Evolutionary conservation across 2,329 filamentous ascomycete species (phyloP).

Genomic region (Xylariaceae sp.): DNA sequence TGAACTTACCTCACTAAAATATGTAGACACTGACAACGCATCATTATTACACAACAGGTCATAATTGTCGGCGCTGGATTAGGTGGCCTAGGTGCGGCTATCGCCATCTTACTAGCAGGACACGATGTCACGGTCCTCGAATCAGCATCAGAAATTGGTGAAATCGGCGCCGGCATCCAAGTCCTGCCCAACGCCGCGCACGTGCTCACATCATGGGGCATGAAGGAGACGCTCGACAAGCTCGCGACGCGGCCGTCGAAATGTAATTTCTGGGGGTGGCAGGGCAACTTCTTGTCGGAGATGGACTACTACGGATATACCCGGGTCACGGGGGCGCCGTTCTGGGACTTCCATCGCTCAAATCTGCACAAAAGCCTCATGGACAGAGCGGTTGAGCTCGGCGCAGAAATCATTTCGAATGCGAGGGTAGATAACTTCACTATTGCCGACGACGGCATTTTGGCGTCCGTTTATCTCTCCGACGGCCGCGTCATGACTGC

Average conservation of each 20-base stretch:
- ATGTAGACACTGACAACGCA: no score
- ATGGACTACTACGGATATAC: constrained; percentile 45
- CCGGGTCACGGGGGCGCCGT: constrained; percentile 36
- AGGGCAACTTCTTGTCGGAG: constrained; percentile 43
- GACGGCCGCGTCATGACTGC: constrained; percentile 35
- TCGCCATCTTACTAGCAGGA: constrained; percentile 41
- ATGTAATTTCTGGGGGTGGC: constrained; percentile 51
- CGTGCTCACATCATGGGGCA: constrained; percentile 46
- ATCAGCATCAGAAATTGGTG: constrained; percentile 41
- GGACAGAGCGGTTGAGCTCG: constrained; percentile 44
- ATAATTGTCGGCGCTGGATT: constrained; percentile 54
- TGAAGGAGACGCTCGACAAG: constrained; percentile 37
- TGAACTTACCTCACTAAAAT: no score
- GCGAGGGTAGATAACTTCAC: constrained; percentile 41
- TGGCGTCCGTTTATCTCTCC: constrained; percentile 36
- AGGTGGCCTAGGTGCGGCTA: constrained; percentile 49
- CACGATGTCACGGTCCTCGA: constrained; percentile 48
- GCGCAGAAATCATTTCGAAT: constrained; percentile 42
- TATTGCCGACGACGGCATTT: constrained; percentile 29
- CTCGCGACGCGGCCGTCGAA: constrained; percentile 39
- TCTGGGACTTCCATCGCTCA: constrained; percentile 53
- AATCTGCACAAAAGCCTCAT: constrained; percentile 47
- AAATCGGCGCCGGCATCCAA: constrained; percentile 50
- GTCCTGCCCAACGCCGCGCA: constrained; percentile 45
- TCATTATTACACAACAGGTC: no score